Conservation (phyloP, 2,329 filamentous ascomycete species). For the Phaeosphaeria sp. region DNA sequence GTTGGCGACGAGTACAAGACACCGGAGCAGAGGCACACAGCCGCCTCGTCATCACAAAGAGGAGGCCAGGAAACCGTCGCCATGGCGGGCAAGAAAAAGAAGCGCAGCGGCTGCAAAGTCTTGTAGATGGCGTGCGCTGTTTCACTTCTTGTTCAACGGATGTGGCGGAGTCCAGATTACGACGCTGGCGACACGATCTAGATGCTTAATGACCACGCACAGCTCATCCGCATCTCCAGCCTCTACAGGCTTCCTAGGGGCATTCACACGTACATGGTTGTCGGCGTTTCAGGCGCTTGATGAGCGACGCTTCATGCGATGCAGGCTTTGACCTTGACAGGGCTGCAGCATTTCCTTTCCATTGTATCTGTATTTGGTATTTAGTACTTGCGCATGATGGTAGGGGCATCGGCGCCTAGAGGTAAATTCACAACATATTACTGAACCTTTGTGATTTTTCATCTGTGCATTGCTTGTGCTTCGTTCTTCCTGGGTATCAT, state of each 20-base stretch:
- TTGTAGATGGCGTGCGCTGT: conserved; percentile 19
- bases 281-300: conserved; percentile 30
- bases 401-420: conserved; percentile 13
- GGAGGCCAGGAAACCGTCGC: conserved; percentile 30
- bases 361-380: conserved; percentile 46
- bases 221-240: conserved; percentile 34
- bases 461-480: background rate
- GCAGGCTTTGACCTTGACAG: conserved; percentile 17
- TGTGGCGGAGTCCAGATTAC: conserved; percentile 43
- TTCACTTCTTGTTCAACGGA: conserved; percentile 23
- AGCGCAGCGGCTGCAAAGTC: conserved; percentile 48
- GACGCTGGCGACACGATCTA: conserved; percentile 51
- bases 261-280: conserved; percentile 29
- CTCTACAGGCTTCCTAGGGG: conserved; percentile 6
- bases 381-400: conserved; percentile 26
- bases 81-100: conserved; percentile 47
- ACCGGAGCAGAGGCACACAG: conserved; percentile 27
- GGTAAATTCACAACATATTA: conserved; percentile 28
- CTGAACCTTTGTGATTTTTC: conserved; percentile 1
- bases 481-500: conserved; percentile 17
- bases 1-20: conserved; percentile 70
- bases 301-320: conserved; percentile 24
- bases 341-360: conserved; percentile 32
- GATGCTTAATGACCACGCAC: conserved; percentile 47
- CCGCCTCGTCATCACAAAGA: conserved; percentile 16